phyloP scores from a whole-genome alignment of 441 rosid species.

The Biscutella laevigata region DNA sequence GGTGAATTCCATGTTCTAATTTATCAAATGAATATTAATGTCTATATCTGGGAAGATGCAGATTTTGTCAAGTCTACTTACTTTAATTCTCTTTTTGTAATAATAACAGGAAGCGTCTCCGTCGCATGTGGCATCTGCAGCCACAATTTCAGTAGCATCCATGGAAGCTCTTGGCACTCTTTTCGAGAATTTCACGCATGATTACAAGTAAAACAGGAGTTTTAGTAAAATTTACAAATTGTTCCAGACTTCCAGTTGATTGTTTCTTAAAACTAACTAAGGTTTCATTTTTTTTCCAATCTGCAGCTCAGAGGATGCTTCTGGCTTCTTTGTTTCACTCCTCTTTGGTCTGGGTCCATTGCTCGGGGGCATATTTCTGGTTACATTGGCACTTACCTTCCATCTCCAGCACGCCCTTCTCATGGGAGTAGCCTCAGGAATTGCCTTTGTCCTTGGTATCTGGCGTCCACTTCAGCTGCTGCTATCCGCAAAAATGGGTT shows the following conservation, averaged over 20 bases:
- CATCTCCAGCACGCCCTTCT: slow-evolving; percentile 83
- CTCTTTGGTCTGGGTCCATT: slow-evolving; percentile 96
- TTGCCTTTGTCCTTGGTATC: slow-evolving; percentile 76
- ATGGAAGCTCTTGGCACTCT: slow-evolving; percentile 86
- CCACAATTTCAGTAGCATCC: slow-evolving; percentile 86
- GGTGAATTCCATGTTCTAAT: slow-evolving; percentile 33
- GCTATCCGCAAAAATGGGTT: slow-evolving; percentile 67
- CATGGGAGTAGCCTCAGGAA: slow-evolving; percentile 90
- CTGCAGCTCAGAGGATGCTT: slow-evolving; percentile 95
- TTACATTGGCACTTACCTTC: slow-evolving; percentile 67
- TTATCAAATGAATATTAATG: not conserved
- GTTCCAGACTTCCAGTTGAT: not conserved
- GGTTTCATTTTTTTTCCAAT: slow-evolving; percentile 5
- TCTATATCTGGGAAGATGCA: slow-evolving; percentile 1
- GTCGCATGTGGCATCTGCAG: slow-evolving; percentile 89
- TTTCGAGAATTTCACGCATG: slow-evolving; percentile 74
- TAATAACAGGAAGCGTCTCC: slow-evolving; percentile 76
- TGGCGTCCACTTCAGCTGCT: slow-evolving; percentile 92
- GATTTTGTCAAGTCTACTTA: slow-evolving; percentile 1
- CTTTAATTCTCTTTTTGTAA: slow-evolving; percentile 1
- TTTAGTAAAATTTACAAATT: not conserved
- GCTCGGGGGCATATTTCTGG: slow-evolving; percentile 73
- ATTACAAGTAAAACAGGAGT: slow-evolving; percentile 59
- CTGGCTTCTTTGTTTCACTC: slow-evolving; percentile 86
- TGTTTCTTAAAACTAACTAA: slow-evolving; percentile 9